phyloP scores from a whole-genome alignment of 768 basidiomycete species.

The Mycena venus region DNA sequence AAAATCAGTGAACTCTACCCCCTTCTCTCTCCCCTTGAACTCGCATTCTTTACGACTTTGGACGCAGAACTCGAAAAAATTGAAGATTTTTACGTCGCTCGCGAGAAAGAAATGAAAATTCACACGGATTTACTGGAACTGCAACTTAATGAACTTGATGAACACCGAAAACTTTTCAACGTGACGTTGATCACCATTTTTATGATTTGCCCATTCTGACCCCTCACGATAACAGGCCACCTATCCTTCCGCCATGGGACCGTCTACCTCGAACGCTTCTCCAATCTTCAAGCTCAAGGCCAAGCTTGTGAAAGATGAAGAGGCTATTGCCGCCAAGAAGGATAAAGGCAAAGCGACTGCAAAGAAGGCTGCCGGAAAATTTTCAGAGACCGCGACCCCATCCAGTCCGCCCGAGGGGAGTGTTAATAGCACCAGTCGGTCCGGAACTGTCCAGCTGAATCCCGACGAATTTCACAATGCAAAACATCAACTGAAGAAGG shows the following conservation, averaged over 20 bases:
- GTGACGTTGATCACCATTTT: slow-evolving; percentile 59
- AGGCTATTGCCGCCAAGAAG: background rate
- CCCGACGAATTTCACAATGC: slow-evolving; percentile 88
- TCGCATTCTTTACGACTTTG: slow-evolving; percentile 81
- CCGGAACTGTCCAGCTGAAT: slow-evolving; percentile 52
- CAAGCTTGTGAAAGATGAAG: slow-evolving; percentile 17
- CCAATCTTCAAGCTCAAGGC: slow-evolving; percentile 21
- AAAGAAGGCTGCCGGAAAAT: background rate
- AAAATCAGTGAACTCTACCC: slow-evolving; percentile 65
- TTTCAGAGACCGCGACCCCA: background rate
- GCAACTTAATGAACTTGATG: slow-evolving; percentile 82
- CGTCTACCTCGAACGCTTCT: slow-evolving; percentile 10
- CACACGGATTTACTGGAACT: slow-evolving; percentile 64
- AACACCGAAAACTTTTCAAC: slow-evolving; percentile 72
- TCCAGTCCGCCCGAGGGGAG: background rate
- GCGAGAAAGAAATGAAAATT: slow-evolving; percentile 72
- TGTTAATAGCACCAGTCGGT: background rate
- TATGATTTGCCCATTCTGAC: background rate
- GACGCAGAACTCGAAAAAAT: slow-evolving; percentile 89
- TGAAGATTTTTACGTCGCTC: slow-evolving; percentile 82
- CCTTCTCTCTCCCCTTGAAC: slow-evolving; percentile 70
- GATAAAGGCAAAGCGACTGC: slow-evolving; percentile 18
- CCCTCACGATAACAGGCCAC: slow-evolving; percentile 14
- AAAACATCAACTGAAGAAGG: slow-evolving; percentile 88
- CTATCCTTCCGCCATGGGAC: slow-evolving; percentile 10